Base-by-base conservation (phyloP, 345 rosid species). In the Garcia nutans region DNA sequence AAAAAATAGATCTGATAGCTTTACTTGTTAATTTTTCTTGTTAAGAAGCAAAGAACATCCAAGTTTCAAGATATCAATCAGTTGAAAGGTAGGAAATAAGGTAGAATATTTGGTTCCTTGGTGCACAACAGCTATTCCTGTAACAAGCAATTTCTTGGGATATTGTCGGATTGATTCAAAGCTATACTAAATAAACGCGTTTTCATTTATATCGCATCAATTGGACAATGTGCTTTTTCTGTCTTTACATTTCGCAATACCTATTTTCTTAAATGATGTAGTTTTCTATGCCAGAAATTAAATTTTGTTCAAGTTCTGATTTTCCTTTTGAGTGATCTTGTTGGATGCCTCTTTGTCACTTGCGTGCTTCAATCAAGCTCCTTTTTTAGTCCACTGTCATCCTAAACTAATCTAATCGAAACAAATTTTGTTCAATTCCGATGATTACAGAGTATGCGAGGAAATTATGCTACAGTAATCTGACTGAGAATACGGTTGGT, bases 371-470 rank as follows among this genome's bases (percentile, higher is more conserved):
- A 10, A 19, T 16, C 28, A 64, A 28, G 16, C 11, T 49, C 16
- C 17, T 42, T 37, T 15, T 23, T 13, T 37, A n/a, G 12, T 68
- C 11, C 20, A 23, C 8, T 3, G 33, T 74, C 24, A 13, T 31
- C 33, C 20, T 41, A 44, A 75, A 11, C 12, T 74, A n/a, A 22
- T 41, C 28, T 17, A 12, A 17, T 11, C 2, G 9, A 26, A 19
- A 28, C n/a, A 3, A 50, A 11, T 15, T 19, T 6, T 24, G 45
- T n/a, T 54, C 37, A 47, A 37, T 52, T 55, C 11, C 49, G 54
- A 15, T 57, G 26, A 49, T 65, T 85, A 62, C 91, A 94, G 98
- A 82, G 81, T 83, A 82, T 74, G 78, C 75, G 72, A 89, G 87
- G 81, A 86, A 91, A 70, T 71, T 89, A 49, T 86, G 83, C 77